Evolutionary conservation across 148 eudicot species (phyloP).

Genomic region (Silene uniflora): DNA sequence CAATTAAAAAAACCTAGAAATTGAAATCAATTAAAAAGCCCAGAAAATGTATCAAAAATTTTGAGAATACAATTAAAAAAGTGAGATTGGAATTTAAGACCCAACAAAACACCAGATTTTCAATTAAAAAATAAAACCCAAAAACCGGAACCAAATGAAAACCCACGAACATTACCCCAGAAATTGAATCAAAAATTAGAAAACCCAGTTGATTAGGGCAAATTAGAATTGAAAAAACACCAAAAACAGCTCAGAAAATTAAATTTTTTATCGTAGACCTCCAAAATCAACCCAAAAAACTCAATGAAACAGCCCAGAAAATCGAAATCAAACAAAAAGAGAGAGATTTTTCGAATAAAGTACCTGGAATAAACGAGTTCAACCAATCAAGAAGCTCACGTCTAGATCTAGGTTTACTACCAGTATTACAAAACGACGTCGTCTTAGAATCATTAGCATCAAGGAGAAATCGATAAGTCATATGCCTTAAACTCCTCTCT

Average conservation of each 20-base stretch:
- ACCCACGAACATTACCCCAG: not conserved
- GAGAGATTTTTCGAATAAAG: not conserved
- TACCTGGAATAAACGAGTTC: slow-evolving; percentile 36
- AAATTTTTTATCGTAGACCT: no score
- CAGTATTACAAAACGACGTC: not conserved
- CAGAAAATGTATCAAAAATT: not conserved
- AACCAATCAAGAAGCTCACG: slow-evolving; percentile 76
- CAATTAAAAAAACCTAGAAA: not conserved
- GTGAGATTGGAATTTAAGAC: not conserved
- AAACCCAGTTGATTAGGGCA: no score
- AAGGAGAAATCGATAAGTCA: slow-evolving; percentile 38
- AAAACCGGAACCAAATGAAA: not conserved
- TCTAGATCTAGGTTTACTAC: slow-evolving; percentile 57
- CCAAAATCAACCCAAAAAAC: not conserved
- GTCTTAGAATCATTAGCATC: slow-evolving; percentile 17
- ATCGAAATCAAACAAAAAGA: not conserved
- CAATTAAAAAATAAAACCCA: no score
- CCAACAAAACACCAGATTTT: no score
- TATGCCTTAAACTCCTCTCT: slow-evolving; percentile 52
- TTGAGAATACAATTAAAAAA: not conserved
- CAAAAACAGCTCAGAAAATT: not conserved
- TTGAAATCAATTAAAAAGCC: not conserved
- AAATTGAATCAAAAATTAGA: not conserved
- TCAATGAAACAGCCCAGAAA: not conserved
- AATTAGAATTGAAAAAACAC: not conserved